Percentiles rank a stretch among this genome's conserved stretches.
Evolutionary conservation across 352 stramenopile genomes (phyloP).

Genomic region (Phytophthora citricola): DNA sequence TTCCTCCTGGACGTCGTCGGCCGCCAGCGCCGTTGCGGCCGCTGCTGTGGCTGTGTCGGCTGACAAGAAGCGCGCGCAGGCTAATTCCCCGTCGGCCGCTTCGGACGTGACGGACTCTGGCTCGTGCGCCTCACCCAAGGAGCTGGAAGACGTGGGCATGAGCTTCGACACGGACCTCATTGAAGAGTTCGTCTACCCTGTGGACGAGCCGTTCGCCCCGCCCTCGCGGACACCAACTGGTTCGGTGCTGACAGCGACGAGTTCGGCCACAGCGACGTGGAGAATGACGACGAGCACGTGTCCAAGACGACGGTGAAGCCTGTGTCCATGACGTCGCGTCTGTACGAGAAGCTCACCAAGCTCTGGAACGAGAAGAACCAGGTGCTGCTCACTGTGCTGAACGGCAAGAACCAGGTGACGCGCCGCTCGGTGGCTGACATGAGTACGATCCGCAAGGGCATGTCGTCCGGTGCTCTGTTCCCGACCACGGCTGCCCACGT

Average conservation of each 20-base stretch:
- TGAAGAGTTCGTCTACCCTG: slow-evolving; percentile 84
- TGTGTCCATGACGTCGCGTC: slow-evolving; percentile 64
- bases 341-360: slow-evolving; percentile 82
- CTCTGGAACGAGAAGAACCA: slow-evolving; percentile 90
- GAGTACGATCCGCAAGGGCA: slow-evolving; percentile 77
- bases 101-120: slow-evolving; percentile 79
- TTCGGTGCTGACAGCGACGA: slow-evolving; percentile 61
- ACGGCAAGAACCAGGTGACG: slow-evolving; percentile 77
- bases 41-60: slow-evolving; percentile 39
- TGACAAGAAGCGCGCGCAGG: slow-evolving; percentile 38
- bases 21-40: slow-evolving; percentile 39
- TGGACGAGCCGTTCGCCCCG: slow-evolving; percentile 78
- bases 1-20: slow-evolving; percentile 70
- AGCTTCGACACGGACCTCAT: slow-evolving; percentile 74
- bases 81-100: slow-evolving; percentile 63
- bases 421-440: slow-evolving; percentile 82
- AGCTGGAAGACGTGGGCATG: slow-evolving; percentile 52
- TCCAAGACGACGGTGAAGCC: slow-evolving; percentile 44
- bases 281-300: slow-evolving; percentile 50
- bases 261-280: slow-evolving; percentile 63
- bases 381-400: slow-evolving; percentile 74
- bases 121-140: slow-evolving; percentile 60
- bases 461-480: slow-evolving; percentile 75
- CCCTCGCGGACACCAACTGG: slow-evolving; percentile 70
- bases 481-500: slow-evolving; percentile 44